A percentile compares a stretch with the other conserved stretches of the same genome.
Evolutionary conservation across 129 eudicot genomes (phyloP).

Genomic region (Mikania micrantha): DNA sequence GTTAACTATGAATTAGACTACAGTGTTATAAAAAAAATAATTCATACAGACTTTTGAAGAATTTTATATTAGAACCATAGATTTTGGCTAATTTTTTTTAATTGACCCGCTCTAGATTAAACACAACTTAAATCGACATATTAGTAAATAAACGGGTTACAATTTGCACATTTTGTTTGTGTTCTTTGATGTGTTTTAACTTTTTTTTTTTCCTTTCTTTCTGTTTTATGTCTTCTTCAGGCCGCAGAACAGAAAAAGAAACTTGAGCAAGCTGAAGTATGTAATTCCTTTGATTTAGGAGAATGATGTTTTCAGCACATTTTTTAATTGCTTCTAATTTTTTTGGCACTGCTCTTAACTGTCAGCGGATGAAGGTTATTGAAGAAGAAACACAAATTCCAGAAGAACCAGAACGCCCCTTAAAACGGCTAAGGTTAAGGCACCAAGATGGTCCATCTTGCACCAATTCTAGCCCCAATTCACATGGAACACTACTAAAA

Average conservation of each 20-base stretch:
- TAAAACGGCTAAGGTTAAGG: conserved; percentile 58
- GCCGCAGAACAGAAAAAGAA: conserved; percentile 47
- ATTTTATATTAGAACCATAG: too few species aligned
- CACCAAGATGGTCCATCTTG: conserved; percentile 44
- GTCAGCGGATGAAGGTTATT: conserved; percentile 28
- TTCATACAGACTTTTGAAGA: too few species aligned
- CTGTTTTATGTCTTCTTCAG: conserved; percentile 35
- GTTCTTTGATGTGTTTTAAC: too few species aligned
- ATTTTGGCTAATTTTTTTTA: too few species aligned
- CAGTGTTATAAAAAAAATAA: neutral
- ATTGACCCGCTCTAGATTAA: too few species aligned
- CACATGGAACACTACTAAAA: conserved; percentile 27
- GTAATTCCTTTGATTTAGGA: neutral
- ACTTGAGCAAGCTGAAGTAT: conserved; percentile 45
- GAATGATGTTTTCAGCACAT: neutral
- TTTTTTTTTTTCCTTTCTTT: neutral
- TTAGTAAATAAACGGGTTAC: too few species aligned
- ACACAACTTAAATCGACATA: too few species aligned
- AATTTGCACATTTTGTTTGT: too few species aligned
- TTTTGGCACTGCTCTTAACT: neutral
- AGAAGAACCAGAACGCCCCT: conserved; percentile 63
- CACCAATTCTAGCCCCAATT: conserved; percentile 23
- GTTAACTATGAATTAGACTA: neutral
- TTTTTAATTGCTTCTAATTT: neutral
- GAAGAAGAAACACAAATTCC: conserved; percentile 53